Evolutionary conservation across 306 rosid genomes (phyloP).

Genomic region (Carpinus fangiana): DNA sequence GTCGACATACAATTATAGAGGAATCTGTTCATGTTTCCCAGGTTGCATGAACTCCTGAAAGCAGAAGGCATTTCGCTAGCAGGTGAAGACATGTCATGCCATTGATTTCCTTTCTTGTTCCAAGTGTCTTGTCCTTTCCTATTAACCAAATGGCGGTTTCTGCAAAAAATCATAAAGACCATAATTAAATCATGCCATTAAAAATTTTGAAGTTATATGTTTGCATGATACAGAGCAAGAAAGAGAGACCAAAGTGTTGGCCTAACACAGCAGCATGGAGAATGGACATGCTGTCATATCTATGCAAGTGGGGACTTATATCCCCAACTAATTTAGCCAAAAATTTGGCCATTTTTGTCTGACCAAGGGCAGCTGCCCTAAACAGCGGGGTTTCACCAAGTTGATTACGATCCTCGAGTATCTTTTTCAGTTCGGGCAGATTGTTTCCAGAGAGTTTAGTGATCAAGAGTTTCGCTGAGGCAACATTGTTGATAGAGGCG

Average conservation of each 20-base stretch:
- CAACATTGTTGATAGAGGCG: not conserved
- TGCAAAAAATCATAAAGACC: not conserved
- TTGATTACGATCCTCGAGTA: not conserved
- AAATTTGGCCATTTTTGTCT: not conserved
- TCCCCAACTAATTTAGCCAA: not conserved
- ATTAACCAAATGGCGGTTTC: not conserved
- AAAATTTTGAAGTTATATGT: no score
- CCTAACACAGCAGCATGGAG: not conserved
- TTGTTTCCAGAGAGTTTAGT: not conserved
- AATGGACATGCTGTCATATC: not conserved
- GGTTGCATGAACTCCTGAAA: not conserved
- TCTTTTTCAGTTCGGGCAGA: not conserved
- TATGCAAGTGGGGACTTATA: not conserved
- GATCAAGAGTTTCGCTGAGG: not conserved
- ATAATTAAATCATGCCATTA: not conserved
- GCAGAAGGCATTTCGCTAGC: constrained; percentile 1
- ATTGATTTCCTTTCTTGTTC: not conserved
- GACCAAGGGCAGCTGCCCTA: not conserved
- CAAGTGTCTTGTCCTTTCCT: not conserved
- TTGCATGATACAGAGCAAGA: not conserved
- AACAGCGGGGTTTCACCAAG: not conserved
- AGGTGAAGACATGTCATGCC: not conserved
- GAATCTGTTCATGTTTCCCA: not conserved
- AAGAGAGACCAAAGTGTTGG: not conserved
- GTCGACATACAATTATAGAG: not conserved